Base-by-base conservation (phyloP, 106 monocot genomes). In the Alisma plantagoaquatica region DNA sequence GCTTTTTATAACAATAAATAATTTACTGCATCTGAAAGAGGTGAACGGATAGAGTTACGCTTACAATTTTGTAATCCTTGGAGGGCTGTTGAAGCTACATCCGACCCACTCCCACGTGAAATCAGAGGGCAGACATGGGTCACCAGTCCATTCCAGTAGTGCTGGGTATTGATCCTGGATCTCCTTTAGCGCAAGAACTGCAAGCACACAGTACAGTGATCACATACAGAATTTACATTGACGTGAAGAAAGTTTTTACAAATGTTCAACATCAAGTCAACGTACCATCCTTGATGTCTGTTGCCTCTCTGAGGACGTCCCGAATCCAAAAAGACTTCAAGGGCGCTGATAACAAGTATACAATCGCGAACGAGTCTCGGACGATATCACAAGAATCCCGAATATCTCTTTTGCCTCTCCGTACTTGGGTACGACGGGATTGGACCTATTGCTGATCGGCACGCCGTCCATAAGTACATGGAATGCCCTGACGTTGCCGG, bases 41-140 rank as follows among this genome's bases (percentile, higher is more conserved):
- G 4, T 2, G 22, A 50, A 23, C 22, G 8, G n/a, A n/a, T n/a
- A n/a, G n/a, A n/a, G n/a, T n/a, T n/a, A n/a, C n/a, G n/a, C n/a
- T n/a, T 50, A 50, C 49, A 50, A 26, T 9, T 21, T 11, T 3
- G 49, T 50, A 11, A 50, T 25, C 19, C 49, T 21, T 5, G 49
- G 49, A 4, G 3, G 22, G 23, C 9, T 26, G 27, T 24, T 26
- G 15, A 26, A 50, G 49, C 49, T 50, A 26, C 49, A 50, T 14
- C 1, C 49, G 24, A 50, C 49, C 49, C 49, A 50, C 14, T 50
- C 49, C 49, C 49, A 50, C 24, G 22, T 50, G 49, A 24, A 50
- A 3, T 3, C 14, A 17, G 49, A 14, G 1, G 49, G 49, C 23
- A 50, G 49, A 26, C 49, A 50, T 3, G 49, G 49, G 14, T 50